Evolutionary conservation across 345 rosid species (phyloP).

Genomic region (Tarenaya hassleriana): DNA sequence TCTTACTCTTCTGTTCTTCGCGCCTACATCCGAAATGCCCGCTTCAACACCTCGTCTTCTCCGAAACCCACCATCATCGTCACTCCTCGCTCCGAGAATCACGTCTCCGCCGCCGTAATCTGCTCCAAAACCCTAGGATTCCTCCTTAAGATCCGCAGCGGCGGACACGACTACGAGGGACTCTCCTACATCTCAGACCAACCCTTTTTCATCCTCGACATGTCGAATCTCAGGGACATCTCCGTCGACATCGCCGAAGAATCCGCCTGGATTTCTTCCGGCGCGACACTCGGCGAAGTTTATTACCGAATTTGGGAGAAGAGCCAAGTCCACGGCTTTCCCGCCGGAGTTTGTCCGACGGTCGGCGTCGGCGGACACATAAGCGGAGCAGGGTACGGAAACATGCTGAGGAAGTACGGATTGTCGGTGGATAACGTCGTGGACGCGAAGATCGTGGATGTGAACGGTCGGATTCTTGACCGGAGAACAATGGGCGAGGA

Average conservation of each 20-base stretch:
- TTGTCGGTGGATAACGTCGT: constrained; percentile 40
- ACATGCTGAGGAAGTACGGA: constrained; percentile 47
- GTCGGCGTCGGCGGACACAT: constrained; percentile 67
- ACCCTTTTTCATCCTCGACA: constrained; percentile 52
- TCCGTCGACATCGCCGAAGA: constrained; percentile 21
- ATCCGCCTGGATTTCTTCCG: constrained; percentile 50
- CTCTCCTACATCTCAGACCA: constrained; percentile 42
- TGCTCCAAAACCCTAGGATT: constrained; percentile 43
- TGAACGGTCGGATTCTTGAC: constrained; percentile 35
- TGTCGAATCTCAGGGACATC: constrained; percentile 40
- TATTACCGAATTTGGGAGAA: constrained; percentile 40
- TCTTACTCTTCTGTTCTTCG: constrained; percentile 40
- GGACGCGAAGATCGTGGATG: constrained; percentile 61
- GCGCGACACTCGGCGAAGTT: constrained; percentile 56
- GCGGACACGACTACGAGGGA: constrained; percentile 59
- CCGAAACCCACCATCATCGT: constrained; percentile 44
- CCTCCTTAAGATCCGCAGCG: constrained; percentile 47
- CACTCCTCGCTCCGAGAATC: constrained; percentile 42
- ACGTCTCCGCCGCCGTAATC: constrained; percentile 48
- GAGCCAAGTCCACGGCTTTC: constrained; percentile 40
- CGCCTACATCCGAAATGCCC: constrained; percentile 52
- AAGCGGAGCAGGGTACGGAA: constrained; percentile 62
- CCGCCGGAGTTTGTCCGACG: constrained; percentile 59
- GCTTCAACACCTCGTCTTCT: constrained; percentile 42
- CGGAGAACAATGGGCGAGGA: constrained; percentile 51